These are phyloP conservation scores for Fusarium phyllophilum DNA, from an alignment of 2,329 filamentous ascomycete genomes.

Conservation along the genomic window DNA sequence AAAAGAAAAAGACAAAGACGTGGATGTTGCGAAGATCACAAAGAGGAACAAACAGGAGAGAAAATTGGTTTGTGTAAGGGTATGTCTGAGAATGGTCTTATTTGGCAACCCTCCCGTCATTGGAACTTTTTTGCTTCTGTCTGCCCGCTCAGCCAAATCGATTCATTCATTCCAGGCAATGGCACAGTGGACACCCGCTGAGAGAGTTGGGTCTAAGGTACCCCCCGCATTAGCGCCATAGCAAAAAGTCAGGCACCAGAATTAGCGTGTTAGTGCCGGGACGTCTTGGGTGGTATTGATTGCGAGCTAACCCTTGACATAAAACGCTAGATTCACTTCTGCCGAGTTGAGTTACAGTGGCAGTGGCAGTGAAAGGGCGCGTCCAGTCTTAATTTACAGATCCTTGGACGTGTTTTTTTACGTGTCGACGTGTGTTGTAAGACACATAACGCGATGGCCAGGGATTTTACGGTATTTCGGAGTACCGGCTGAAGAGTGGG, in stretches of 20 bases:
- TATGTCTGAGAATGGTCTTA: conserved; percentile 11
- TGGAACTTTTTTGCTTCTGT: conserved; percentile 7
- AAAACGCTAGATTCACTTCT: conserved; percentile 1
- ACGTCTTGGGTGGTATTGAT: neutral
- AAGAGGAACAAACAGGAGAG: neutral
- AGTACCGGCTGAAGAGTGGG: conserved; percentile 26
- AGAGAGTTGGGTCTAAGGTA: conserved; percentile 8
- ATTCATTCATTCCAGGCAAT: conserved; percentile 33
- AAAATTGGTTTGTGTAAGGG: conserved; percentile 1
- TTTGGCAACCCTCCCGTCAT: neutral
- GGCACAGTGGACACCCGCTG: conserved; percentile 6
- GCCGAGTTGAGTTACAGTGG: neutral
- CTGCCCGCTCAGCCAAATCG: conserved; percentile 10
- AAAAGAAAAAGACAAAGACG: neutral
- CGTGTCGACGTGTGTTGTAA: neutral
- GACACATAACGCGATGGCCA: neutral
- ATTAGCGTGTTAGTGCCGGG: conserved; percentile 35
- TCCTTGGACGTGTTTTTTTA: conserved; percentile 2
- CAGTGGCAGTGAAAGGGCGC: neutral
- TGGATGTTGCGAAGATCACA: neutral
- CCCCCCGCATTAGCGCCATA: conserved; percentile 39
- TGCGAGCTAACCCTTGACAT: neutral
- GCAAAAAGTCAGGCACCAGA: conserved; percentile 31
- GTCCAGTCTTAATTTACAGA: conserved; percentile 4
- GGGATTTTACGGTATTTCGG: conserved; percentile 7